Evolutionary conservation across 139 green algal genomes (phyloP).

Genomic region (Tetraselmis chui): DNA sequence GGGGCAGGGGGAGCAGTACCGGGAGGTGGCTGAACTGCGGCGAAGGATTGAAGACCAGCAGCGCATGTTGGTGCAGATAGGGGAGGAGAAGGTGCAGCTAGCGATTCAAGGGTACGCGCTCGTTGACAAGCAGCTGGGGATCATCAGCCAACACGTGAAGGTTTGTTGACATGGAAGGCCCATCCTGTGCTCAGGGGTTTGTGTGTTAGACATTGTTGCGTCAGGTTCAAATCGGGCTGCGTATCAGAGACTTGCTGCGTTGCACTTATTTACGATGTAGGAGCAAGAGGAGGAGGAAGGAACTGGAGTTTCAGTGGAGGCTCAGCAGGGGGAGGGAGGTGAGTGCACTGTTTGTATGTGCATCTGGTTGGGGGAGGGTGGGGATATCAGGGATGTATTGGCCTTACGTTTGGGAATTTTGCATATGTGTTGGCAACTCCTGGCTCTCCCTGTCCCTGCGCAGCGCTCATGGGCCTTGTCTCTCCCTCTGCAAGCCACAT

Average conservation of each 20-base stretch:
- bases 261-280: neutral
- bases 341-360: neutral
- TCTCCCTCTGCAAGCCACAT: neutral
- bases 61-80: conserved; percentile 60
- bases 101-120: conserved; percentile 58
- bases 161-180: too few relatives aligned
- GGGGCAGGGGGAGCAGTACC: neutral
- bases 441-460: too few relatives aligned
- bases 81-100: conserved; percentile 68
- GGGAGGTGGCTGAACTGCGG: conserved; percentile 15
- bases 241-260: neutral
- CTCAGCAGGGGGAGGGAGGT: neutral
- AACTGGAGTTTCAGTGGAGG: neutral
- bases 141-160: neutral
- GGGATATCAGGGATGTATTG: too few relatives aligned
- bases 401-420: neutral
- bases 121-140: conserved; percentile 49
- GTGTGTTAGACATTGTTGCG: neutral
- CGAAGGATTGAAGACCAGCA: conserved; percentile 46
- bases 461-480: neutral
- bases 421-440: neutral
- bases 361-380: too few relatives aligned
- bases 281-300: neutral
- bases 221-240: too few relatives aligned
- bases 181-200: neutral